Base-by-base conservation (phyloP, 2,329 filamentous ascomycete genomes). In the Hypoxylon sp. region DNA sequence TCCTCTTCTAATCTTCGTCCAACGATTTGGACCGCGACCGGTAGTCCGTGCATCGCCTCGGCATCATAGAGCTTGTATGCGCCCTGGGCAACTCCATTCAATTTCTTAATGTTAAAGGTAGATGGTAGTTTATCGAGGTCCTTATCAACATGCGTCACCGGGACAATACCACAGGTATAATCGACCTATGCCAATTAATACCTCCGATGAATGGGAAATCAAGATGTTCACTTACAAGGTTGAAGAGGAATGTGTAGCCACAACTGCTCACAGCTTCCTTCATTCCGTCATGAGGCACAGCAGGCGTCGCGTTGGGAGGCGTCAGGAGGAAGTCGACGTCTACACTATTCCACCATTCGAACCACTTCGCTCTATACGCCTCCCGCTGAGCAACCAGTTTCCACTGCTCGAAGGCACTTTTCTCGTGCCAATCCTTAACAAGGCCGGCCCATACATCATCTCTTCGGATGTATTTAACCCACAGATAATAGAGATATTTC, bases 191-290 rank as follows among this genome's bases (percentile, higher is more conserved):
- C 9, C 3, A 10, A 13, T 73, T 56, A 70, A 67, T 39, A 62
- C 67, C 53, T 17, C 13, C 8, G 14, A 22, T 6, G 10, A 31
- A 35, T n/a, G 26, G 2, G 19, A 42, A 31, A 17, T 37, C 1
- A 1, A 24, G 33, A 58, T 17, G 5, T 53, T 42, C 5, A 82
- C 88, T 80, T 82, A 92, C 91, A 75, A 98, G 72, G 75, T 98
- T 98, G 83, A 96, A 98, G 62, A 97, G 81, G 78, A 98, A 97
- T 0, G 94, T 98, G 77, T 98, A 98, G 0, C 94, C 94, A 75
- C 94, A 98, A 72, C 91, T 93, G 69, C 91, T 92, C 48, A 96
- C 90, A 2, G 93, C 93, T 74, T 95, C 90, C 72, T 89, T 88
- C 94, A 97, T 98, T 0, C 90, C 94, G 51, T 90, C 88, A 77